Evolutionary conservation across 1,139 yeast genomes (phyloP).

Genomic region (Geotrichum siamense): DNA sequence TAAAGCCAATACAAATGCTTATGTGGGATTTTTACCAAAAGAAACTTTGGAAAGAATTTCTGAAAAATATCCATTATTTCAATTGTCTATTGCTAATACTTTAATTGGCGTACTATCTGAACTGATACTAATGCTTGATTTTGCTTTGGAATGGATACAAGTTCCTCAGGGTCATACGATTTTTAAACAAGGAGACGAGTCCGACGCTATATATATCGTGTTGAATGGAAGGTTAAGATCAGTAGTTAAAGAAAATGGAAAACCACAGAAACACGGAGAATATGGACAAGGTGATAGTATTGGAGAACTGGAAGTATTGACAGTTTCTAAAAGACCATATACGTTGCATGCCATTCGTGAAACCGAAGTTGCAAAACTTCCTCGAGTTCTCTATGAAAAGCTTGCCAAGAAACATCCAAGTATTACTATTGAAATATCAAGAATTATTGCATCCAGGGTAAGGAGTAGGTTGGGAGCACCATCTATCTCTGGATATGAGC

Average conservation of each 20-base stretch:
- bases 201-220: constrained; percentile 89
- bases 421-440: constrained; percentile 80
- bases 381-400: constrained; percentile 80
- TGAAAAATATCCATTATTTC: constrained; percentile 70
- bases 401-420: constrained; percentile 81
- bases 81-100: constrained; percentile 68
- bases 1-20: constrained; percentile 49
- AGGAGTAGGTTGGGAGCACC: constrained; percentile 25
- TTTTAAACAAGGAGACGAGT: constrained; percentile 76
- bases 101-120: constrained; percentile 60
- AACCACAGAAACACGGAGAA: constrained; percentile 49
- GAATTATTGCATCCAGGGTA: constrained; percentile 77
- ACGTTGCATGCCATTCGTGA: constrained; percentile 87
- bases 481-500: constrained; percentile 11
- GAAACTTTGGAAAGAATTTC: constrained; percentile 55
- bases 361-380: constrained; percentile 88
- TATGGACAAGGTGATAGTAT: constrained; percentile 91
- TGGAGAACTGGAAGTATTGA: constrained; percentile 91
- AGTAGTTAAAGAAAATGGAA: constrained; percentile 35
- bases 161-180: constrained; percentile 75
- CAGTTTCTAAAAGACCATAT: constrained; percentile 66
- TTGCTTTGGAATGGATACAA: constrained; percentile 94
- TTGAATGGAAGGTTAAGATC: constrained; percentile 85
- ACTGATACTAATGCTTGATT: constrained; percentile 69
- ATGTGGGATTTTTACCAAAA: constrained; percentile 67